These are phyloP conservation scores for Fraxinus greggii DNA, from an alignment of 305 asterid species.

Conservation along the genomic window DNA sequence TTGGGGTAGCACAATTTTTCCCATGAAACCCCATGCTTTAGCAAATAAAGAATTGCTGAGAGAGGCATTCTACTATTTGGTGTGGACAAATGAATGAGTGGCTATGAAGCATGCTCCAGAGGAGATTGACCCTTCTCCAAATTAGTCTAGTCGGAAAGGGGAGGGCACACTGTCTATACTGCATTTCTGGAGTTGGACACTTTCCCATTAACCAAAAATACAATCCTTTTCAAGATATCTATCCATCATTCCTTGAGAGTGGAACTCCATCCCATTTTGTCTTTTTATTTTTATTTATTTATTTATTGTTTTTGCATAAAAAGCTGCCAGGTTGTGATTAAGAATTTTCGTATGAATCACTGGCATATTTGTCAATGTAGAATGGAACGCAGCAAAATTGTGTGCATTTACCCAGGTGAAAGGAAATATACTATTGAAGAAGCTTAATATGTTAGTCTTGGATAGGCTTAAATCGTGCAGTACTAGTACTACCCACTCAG, in stretches of 20 bases:
- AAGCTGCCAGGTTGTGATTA: neutral
- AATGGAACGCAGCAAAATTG: neutral
- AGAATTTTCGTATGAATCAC: neutral
- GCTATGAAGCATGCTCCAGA: constrained; percentile 12
- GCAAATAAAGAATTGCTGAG: neutral
- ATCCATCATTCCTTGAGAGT: neutral
- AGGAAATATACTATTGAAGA: neutral
- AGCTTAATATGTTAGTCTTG: neutral
- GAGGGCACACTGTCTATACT: neutral
- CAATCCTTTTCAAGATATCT: neutral
- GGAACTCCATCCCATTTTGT: neutral
- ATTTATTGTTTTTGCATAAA: no score
- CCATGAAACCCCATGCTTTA: neutral
- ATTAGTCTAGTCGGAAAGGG: constrained; percentile 7
- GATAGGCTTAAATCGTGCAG: neutral
- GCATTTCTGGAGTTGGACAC: neutral
- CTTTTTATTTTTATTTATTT: neutral
- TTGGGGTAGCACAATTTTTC: neutral
- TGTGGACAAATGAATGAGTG: neutral
- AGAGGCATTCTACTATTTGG: constrained; percentile 3
- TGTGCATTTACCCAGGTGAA: neutral
- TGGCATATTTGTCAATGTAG: neutral
- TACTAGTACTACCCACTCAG: neutral
- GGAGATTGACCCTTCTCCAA: constrained; percentile 8
- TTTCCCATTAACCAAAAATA: neutral